phyloP scores from a whole-genome alignment of 1,284 basidiomycete genomes.

The Cystobasidium sp. region DNA sequence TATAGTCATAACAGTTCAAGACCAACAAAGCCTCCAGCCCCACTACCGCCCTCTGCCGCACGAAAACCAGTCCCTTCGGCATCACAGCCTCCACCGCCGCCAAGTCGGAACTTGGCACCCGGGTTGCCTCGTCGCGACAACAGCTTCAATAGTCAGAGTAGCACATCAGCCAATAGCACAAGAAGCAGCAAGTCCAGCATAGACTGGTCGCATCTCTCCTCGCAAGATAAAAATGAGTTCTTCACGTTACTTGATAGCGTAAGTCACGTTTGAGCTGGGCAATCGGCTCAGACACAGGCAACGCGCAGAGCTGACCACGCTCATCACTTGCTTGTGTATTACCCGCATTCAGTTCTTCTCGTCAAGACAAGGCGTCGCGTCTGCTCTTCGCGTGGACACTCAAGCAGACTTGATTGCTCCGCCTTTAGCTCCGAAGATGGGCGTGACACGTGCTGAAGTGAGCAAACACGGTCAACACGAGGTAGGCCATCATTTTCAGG shows the following conservation, averaged over 20 bases:
- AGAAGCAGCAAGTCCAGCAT: conserved; percentile 55
- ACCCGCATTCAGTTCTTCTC: conserved; percentile 48
- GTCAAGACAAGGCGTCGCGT: not conserved
- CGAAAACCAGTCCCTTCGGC: not conserved
- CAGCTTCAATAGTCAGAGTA: not conserved
- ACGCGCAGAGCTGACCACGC: too few relatives aligned
- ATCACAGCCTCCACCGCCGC: not conserved
- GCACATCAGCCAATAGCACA: not conserved
- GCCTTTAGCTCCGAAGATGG: not conserved
- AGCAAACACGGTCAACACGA: too few relatives aligned
- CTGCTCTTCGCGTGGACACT: not conserved
- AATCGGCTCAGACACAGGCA: too few relatives aligned
- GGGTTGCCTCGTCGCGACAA: conserved; percentile 2
- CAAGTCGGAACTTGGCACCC: not conserved
- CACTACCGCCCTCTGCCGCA: conserved; percentile 3
- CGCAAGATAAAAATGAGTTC: conserved; percentile 70
- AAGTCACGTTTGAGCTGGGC: not conserved
- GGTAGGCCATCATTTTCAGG: too few relatives aligned
- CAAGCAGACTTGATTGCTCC: conserved; percentile 11
- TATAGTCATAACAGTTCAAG: not conserved
- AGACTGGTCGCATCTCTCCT: conserved; percentile 70
- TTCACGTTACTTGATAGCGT: conserved; percentile 78
- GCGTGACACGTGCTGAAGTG: too few relatives aligned
- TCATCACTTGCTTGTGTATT: not conserved
- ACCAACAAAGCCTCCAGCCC: conserved; percentile 11